phyloP scores from a whole-genome alignment of 148 eudicot genomes.

The Rhododendron simsii region DNA sequence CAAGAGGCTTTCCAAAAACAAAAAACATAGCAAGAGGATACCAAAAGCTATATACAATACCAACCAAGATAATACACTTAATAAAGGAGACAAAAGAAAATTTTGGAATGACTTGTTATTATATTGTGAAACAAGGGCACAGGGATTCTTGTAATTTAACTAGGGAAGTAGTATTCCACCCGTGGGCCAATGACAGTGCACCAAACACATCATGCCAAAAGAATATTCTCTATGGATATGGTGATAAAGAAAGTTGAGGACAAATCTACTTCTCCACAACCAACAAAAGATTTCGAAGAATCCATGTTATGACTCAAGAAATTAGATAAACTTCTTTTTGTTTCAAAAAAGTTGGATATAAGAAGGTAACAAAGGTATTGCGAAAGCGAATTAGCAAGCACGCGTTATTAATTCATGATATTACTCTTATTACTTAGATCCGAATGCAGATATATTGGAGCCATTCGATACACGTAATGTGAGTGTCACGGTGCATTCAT shows the following conservation, averaged over 20 bases:
- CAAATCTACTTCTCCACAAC: background rate
- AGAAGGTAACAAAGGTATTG: no score
- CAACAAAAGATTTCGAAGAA: background rate
- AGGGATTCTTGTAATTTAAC: background rate
- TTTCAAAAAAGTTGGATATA: background rate
- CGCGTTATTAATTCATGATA: background rate
- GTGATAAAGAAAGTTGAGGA: background rate
- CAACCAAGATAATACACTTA: no score
- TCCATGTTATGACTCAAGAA: background rate
- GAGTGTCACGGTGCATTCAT: no score
- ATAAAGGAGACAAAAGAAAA: background rate
- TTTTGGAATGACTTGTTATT: background rate
- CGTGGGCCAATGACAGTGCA: background rate
- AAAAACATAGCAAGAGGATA: background rate
- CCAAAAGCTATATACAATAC: background rate
- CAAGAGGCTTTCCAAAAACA: no score
- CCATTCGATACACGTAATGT: no score
- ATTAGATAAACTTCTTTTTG: background rate
- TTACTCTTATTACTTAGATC: no score
- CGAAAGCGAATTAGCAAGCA: no score
- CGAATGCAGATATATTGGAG: no score
- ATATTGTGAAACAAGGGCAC: background rate
- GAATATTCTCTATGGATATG: background rate
- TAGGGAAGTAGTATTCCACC: background rate
- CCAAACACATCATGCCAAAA: background rate